These are phyloP conservation scores for Agrocybe praecox DNA, from an alignment of 768 basidiomycete species.

Conservation along the genomic window DNA sequence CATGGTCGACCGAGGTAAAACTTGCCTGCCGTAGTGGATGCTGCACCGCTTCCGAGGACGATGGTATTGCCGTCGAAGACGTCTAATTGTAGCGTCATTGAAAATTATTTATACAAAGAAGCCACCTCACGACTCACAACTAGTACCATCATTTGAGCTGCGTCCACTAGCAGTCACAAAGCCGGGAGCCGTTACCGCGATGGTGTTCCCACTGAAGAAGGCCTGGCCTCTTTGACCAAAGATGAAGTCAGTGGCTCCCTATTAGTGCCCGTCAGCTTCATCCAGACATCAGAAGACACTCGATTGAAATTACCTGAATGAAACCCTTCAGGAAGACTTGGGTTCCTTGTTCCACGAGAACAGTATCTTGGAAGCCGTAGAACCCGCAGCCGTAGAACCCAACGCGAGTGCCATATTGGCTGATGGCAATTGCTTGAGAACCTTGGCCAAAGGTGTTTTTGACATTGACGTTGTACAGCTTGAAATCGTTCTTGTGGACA, in stretches of 20 bases:
- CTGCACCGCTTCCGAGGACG: constrained; percentile 40
- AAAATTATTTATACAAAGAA: neutral
- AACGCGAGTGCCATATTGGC: constrained; percentile 48
- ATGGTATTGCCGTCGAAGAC: constrained; percentile 48
- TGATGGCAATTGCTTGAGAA: constrained; percentile 50
- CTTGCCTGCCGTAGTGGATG: constrained; percentile 34
- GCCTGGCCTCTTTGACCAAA: constrained; percentile 47
- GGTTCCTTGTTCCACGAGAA: constrained; percentile 46
- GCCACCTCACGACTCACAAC: constrained; percentile 35
- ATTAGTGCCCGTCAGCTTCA: neutral
- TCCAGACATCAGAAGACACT: neutral
- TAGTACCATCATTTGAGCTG: constrained; percentile 42
- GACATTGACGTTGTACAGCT: constrained; percentile 53
- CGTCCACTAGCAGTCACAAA: constrained; percentile 53
- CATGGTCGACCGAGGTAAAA: constrained; percentile 52
- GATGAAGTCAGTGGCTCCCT: constrained; percentile 55
- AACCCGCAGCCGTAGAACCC: constrained; percentile 49
- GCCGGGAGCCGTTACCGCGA: constrained; percentile 44
- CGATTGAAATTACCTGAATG: constrained; percentile 38
- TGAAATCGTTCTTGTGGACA: constrained; percentile 48
- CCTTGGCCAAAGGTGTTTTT: constrained; percentile 48
- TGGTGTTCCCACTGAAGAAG: constrained; percentile 52
- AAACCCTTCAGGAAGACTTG: constrained; percentile 50
- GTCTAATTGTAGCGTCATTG: constrained; percentile 22
- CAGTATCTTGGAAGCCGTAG: constrained; percentile 50